Evolutionary conservation across 2,329 filamentous ascomycete genomes (phyloP).

Genomic region (Calycina herbarum): DNA sequence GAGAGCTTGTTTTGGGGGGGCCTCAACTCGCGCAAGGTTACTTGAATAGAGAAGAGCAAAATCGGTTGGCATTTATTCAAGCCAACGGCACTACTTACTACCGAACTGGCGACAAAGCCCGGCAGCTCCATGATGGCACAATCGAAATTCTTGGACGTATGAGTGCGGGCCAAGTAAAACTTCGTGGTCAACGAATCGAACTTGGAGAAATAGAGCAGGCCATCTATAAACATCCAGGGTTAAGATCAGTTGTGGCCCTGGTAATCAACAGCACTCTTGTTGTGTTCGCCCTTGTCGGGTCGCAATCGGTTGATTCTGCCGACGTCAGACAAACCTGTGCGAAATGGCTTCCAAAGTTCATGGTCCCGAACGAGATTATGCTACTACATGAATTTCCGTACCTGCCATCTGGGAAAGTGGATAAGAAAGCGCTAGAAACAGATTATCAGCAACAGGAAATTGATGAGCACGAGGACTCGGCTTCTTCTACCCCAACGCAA

Average conservation of each 20-base stretch:
- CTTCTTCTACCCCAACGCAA: conserved; percentile 33
- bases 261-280: conserved; percentile 71
- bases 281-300: conserved; percentile 57
- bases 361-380: conserved; percentile 77
- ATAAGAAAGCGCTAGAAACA: conserved; percentile 63
- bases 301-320: conserved; percentile 38
- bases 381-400: conserved; percentile 66
- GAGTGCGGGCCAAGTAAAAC: conserved; percentile 77
- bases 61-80: conserved; percentile 67
- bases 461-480: conserved; percentile 18
- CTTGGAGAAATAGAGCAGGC: conserved; percentile 77
- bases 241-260: conserved; percentile 65
- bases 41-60: conserved; percentile 78
- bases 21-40: conserved; percentile 78
- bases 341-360: conserved; percentile 77
- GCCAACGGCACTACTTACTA: conserved; percentile 68
- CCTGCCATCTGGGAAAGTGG: conserved; percentile 80
- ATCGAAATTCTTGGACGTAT: conserved; percentile 86
- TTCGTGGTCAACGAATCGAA: conserved; percentile 80
- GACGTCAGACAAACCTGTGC: conserved; percentile 60
- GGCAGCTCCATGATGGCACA: conserved; percentile 63
- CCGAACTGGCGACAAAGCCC: conserved; percentile 81
- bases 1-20: conserved; percentile 78
- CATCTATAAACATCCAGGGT: conserved; percentile 58
- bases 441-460: conserved; percentile 47